phyloP scores from a whole-genome alignment of 2,329 filamentous ascomycete genomes.

The Monosporascus sp. region DNA sequence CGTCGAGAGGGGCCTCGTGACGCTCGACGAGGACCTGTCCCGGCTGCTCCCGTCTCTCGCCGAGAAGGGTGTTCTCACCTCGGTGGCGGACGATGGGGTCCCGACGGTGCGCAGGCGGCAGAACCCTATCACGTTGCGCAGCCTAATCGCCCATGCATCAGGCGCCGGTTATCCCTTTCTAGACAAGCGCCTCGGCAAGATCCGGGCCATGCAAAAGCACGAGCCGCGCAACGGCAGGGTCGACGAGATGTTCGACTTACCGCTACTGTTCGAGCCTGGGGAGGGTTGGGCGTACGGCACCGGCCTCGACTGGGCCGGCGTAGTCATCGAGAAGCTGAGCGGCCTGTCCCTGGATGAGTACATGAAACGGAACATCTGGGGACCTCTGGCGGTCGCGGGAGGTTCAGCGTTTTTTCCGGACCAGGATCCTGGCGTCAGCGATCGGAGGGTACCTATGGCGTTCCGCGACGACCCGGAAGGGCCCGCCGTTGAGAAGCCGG shows the following conservation, averaged over 20 bases:
- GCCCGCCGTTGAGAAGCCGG: slow-evolving; percentile 9
- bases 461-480: slow-evolving; percentile 6
- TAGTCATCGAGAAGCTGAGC: slow-evolving; percentile 26
- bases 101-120: slow-evolving; percentile 23
- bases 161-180: slow-evolving; percentile 37
- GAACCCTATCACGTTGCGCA: slow-evolving; percentile 37
- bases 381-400: slow-evolving; percentile 10
- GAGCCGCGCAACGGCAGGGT: slow-evolving; percentile 3
- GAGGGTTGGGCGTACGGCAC: slow-evolving; percentile 36
- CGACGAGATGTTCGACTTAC: slow-evolving; percentile 26
- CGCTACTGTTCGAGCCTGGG: slow-evolving; percentile 41
- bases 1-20: slow-evolving; percentile 40
- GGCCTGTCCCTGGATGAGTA: slow-evolving; percentile 16
- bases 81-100: slow-evolving; percentile 32
- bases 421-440: slow-evolving; percentile 10
- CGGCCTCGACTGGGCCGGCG: slow-evolving; percentile 36
- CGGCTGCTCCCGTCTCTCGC: slow-evolving; percentile 38
- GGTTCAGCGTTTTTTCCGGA: slow-evolving; percentile 17
- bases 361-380: slow-evolving; percentile 17
- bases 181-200: slow-evolving; percentile 9
- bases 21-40: slow-evolving; percentile 40
- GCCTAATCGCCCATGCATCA: slow-evolving; percentile 42
- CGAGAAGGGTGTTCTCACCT: slow-evolving; percentile 36
- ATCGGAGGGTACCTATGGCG: slow-evolving; percentile 14
- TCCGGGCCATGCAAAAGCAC: slow-evolving; percentile 2